Conservation (phyloP, 208 protist genomes). For the Leishmania aethiopica region DNA sequence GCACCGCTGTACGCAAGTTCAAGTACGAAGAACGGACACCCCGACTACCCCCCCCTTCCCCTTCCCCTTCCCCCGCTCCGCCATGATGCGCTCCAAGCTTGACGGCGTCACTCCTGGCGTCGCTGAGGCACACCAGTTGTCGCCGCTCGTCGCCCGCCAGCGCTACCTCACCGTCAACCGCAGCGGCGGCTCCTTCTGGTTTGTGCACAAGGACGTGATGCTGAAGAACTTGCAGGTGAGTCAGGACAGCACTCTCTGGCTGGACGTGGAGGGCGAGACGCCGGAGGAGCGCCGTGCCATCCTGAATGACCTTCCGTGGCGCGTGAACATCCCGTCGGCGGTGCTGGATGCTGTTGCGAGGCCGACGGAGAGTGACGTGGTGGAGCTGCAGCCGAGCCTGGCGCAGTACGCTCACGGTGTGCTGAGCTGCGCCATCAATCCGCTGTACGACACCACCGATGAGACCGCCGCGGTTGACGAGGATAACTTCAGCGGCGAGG, state of each 20-base stretch:
- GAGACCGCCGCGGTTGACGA: slow-evolving; percentile 14
- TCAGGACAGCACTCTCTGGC: slow-evolving; percentile 42
- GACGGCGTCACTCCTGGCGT: slow-evolving; percentile 9
- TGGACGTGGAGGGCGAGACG: slow-evolving; percentile 51
- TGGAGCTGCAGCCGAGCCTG: slow-evolving; percentile 56
- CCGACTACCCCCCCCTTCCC: background rate
- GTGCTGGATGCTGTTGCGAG: slow-evolving; percentile 55
- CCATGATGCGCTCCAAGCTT: slow-evolving; percentile 10
- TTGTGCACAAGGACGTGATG: slow-evolving; percentile 22
- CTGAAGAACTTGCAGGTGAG: slow-evolving; percentile 33
- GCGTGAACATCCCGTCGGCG: slow-evolving; percentile 37
- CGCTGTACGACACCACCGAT: slow-evolving; percentile 23
- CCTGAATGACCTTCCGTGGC: slow-evolving; percentile 35
- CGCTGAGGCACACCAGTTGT: background rate
- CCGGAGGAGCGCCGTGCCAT: slow-evolving; percentile 39
- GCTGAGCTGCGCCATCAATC: slow-evolving; percentile 51
- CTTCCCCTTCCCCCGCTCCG: background rate
- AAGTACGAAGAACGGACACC: background rate
- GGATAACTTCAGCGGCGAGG: slow-evolving; percentile 32
- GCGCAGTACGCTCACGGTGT: slow-evolving; percentile 56
- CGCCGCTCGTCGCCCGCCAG: slow-evolving; percentile 10
- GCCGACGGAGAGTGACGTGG: slow-evolving; percentile 61
- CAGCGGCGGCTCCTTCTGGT: slow-evolving; percentile 22
- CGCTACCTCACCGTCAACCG: slow-evolving; percentile 37
- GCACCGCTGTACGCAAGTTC: background rate